Percentiles rank a stretch among this genome's conserved stretches.
Conservation (phyloP, 202 grass and related monocot genomes). For the Bolboschoenoplectus hybrid region DNA sequence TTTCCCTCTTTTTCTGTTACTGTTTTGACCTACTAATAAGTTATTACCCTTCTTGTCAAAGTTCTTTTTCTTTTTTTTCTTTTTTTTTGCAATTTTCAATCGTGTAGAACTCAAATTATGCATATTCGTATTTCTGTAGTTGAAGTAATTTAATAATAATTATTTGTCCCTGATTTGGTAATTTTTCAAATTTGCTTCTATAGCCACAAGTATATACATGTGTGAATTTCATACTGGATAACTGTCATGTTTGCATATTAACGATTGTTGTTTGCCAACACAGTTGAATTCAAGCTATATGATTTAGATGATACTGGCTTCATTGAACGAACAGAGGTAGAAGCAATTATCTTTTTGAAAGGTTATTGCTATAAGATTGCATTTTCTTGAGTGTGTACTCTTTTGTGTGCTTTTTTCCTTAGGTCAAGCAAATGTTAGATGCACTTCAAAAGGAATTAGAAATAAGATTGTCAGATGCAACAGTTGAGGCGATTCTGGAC, state of each 20-base stretch:
- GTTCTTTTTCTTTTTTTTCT: neutral
- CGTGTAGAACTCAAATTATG: neutral
- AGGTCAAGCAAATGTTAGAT: constrained; percentile 94
- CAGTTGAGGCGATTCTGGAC: constrained; percentile 87
- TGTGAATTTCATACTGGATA: neutral
- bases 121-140: neutral
- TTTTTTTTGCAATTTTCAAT: constrained; percentile 10
- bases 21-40: neutral
- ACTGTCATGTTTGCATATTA: constrained; percentile 37
- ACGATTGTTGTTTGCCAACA: constrained; percentile 39
- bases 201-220: neutral
- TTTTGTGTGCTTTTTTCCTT: constrained; percentile 33
- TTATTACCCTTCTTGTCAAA: neutral
- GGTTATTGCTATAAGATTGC: neutral
- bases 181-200: neutral
- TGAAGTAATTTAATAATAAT: neutral
- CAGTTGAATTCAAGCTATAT: constrained; percentile 93
- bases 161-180: constrained; percentile 18
- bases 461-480: constrained; percentile 93
- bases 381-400: neutral
- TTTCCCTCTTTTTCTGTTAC: neutral
- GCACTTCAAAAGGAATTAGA: constrained; percentile 93
- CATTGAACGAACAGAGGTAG: constrained; percentile 94
- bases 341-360: neutral
- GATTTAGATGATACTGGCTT: constrained; percentile 85